Conservation (phyloP, 306 rosid genomes). For the Prunus padus region DNA sequence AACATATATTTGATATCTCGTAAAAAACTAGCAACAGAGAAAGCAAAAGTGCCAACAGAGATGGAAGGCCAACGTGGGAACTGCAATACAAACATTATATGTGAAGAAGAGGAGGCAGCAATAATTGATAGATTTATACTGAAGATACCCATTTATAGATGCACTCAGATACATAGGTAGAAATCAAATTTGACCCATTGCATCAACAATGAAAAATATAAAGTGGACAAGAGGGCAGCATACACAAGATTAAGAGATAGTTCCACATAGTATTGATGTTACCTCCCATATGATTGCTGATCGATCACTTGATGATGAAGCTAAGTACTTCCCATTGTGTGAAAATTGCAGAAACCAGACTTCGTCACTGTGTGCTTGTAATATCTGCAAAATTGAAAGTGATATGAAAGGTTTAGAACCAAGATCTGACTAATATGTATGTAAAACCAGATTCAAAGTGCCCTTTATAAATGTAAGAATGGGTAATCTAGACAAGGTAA, state of each 20-base stretch:
- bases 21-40: not conserved
- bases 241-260: not conserved
- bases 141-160: not conserved
- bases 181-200: not conserved
- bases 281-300: constrained; percentile 98
- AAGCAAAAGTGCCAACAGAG: constrained; percentile 1
- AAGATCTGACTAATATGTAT: constrained; percentile 13
- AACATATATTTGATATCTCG: not conserved
- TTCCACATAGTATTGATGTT: constrained; percentile 23
- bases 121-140: not conserved
- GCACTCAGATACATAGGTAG: not conserved
- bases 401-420: constrained; percentile 27
- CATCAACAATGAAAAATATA: not conserved
- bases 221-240: not conserved
- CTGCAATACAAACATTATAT: not conserved
- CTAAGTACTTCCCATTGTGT: constrained; percentile 82
- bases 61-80: not conserved
- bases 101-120: not conserved
- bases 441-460: constrained; percentile 10
- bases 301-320: constrained; percentile 86
- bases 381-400: constrained; percentile 46
- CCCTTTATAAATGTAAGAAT: constrained; percentile 13
- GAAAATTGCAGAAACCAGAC: constrained; percentile 96
- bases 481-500: not conserved
- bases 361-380: constrained; percentile 80